These are phyloP conservation scores for Delphinella strobiligena DNA, from an alignment of 2,329 filamentous ascomycete species.

Conservation along the genomic window DNA sequence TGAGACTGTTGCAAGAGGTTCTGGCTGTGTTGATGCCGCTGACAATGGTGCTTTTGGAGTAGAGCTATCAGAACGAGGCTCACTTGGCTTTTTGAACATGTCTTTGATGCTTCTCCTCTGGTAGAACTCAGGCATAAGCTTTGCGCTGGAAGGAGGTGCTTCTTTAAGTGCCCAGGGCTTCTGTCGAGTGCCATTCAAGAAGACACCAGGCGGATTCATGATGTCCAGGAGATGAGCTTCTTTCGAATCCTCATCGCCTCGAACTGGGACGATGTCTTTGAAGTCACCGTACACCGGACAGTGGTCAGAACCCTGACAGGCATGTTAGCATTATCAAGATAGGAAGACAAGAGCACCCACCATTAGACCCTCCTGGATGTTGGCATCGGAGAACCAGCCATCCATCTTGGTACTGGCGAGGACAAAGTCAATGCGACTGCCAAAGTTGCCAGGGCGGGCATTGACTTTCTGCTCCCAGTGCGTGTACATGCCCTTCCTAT, in stretches of 20 bases:
- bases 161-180: conserved; percentile 56
- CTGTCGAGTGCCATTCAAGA: conserved; percentile 52
- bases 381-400: conserved; percentile 64
- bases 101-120: conserved; percentile 76
- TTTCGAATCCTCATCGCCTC: conserved; percentile 26
- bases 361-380: conserved; percentile 88
- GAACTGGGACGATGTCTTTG: conserved; percentile 44
- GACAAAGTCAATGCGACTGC: conserved; percentile 86
- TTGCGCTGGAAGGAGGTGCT: conserved; percentile 63
- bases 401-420: conserved; percentile 70
- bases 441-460: conserved; percentile 88
- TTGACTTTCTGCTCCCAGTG: conserved; percentile 96
- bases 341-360: conserved; percentile 20
- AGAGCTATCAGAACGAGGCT: background rate
- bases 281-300: conserved; percentile 80
- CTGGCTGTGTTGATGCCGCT: background rate
- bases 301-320: conserved; percentile 68
- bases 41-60: background rate
- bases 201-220: conserved; percentile 66
- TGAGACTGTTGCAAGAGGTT: background rate
- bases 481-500: conserved; percentile 83
- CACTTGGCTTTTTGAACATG: conserved; percentile 60
- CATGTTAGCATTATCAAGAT: background rate
- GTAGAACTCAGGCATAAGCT: conserved; percentile 77
- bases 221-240: conserved; percentile 53